phyloP scores from a whole-genome alignment of 768 basidiomycete genomes.

The Hericium alpestre region DNA sequence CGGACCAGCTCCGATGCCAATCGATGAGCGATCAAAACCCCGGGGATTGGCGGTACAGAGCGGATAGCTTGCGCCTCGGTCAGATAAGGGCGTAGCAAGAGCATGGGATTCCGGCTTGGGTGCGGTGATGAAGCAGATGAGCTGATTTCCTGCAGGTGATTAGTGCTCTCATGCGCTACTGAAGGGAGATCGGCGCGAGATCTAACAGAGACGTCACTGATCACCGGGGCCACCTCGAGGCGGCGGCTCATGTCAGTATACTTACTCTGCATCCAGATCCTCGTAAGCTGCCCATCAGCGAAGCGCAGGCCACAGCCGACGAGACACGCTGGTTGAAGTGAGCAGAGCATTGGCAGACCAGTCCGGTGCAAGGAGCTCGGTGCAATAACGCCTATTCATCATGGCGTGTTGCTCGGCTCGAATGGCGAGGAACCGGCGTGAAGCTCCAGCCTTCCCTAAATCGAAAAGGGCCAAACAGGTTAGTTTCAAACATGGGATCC shows the following conservation, averaged over 20 bases:
- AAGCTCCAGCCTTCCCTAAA: no score
- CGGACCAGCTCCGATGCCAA: neutral
- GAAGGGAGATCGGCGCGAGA: neutral
- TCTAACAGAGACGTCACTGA: neutral
- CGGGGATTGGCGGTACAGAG: neutral
- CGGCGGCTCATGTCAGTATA: neutral
- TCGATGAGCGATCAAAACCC: neutral
- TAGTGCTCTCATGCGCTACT: neutral
- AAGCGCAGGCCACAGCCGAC: no score
- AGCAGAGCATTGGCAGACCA: no score
- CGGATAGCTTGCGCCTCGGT: neutral
- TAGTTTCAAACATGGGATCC: no score
- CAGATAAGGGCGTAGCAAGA: neutral
- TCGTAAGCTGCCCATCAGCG: no score
- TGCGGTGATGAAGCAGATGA: neutral
- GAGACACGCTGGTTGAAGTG: no score
- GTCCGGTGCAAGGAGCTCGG: no score
- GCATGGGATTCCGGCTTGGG: neutral
- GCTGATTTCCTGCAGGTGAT: neutral
- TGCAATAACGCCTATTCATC: no score
- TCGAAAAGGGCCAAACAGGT: no score
- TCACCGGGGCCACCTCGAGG: neutral
- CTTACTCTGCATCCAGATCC: no score
- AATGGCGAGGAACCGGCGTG: no score
- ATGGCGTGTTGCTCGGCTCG: no score